Base-by-base conservation (phyloP, 257 asterid species). In the Vinca minor region DNA sequence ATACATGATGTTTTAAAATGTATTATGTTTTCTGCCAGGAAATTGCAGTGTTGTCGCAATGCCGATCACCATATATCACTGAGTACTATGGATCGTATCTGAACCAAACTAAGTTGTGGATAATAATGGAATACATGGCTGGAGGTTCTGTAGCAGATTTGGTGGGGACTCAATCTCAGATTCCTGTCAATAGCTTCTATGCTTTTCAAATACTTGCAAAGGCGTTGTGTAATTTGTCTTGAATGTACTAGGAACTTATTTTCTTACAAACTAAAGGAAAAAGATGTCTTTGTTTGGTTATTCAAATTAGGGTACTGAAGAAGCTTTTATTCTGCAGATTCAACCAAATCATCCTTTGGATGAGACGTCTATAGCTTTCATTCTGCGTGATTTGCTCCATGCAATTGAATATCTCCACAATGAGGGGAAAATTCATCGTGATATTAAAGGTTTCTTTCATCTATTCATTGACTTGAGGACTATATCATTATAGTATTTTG, bases 71-170 rank as follows among this genome's bases (percentile, higher is more conserved):
- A 56, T 93, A 80, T 82, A 93, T 93, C 71, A 93, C 99, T 3
- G 97, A 93, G 67, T 93, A 93, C 75, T 93, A 93, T 78, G 89
- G 96, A 71, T 93, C 99, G 20, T 81, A 76, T 76, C 81, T 93
- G 75, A 71, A 81, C 73, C 90, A 89, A 73, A 93, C 99, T 2
- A 93, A 89, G 79, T 83, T 93, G 55, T 89, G 97, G 99, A 89
- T 93, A 76, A 83, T 93, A 76, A 89, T 93, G 99, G 99, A 93
- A 76, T 93, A 85, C 91, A 93, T 93, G 99, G 97, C 97, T 77
- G 99, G 99, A 69, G 99, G 99, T 66, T 93, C 99, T 75, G 99
- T 93, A 67, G 97, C 99, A 66, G 99, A 93, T 78, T 77, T 93
- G 82, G 99, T 93, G 80, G 81, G 75, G 63, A 38, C 69, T 66